Conservation (phyloP, 108 stramenopile genomes). For the Fragilaria radians region DNA sequence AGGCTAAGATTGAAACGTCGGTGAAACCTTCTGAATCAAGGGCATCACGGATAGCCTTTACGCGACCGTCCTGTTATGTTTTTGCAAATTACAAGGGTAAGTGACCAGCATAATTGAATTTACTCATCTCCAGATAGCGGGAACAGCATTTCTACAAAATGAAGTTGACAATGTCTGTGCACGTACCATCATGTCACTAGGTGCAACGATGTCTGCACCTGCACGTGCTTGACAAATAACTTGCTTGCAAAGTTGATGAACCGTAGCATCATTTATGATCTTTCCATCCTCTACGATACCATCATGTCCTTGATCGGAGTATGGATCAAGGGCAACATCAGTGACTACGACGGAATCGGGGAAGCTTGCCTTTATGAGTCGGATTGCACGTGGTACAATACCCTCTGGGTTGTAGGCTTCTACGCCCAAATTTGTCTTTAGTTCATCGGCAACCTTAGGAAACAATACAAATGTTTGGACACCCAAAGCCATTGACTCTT, state of each 20-base stretch:
- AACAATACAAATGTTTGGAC: slow-evolving; percentile 92
- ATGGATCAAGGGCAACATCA: slow-evolving; percentile 96
- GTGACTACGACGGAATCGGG: slow-evolving; percentile 91
- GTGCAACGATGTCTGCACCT: slow-evolving; percentile 95
- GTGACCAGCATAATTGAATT: slow-evolving; percentile 11
- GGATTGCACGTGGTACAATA: slow-evolving; percentile 91
- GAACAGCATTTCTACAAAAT: slow-evolving; percentile 3
- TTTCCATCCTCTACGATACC: slow-evolving; percentile 93
- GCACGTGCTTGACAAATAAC: slow-evolving; percentile 94
- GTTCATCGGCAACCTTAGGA: slow-evolving; percentile 91
- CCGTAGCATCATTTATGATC: slow-evolving; percentile 96
- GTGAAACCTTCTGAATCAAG: slow-evolving; percentile 98
- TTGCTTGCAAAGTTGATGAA: slow-evolving; percentile 96
- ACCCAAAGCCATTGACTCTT: slow-evolving; percentile 79
- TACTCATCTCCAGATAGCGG: slow-evolving; percentile 1
- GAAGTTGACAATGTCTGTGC: not conserved
- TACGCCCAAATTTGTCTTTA: slow-evolving; percentile 92
- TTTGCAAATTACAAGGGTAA: not conserved
- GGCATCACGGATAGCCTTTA: slow-evolving; percentile 95
- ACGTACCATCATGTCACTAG: slow-evolving; percentile 90
- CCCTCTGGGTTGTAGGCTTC: slow-evolving; percentile 97
- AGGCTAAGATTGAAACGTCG: slow-evolving; percentile 96
- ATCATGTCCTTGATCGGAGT: slow-evolving; percentile 98
- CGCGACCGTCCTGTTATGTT: slow-evolving; percentile 85
- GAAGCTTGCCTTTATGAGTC: slow-evolving; percentile 89